Evolutionary conservation across 257 asterid genomes (phyloP), one percentile per base, ranked within the genome.

Genomic region (Jasminum sambac): DNA sequence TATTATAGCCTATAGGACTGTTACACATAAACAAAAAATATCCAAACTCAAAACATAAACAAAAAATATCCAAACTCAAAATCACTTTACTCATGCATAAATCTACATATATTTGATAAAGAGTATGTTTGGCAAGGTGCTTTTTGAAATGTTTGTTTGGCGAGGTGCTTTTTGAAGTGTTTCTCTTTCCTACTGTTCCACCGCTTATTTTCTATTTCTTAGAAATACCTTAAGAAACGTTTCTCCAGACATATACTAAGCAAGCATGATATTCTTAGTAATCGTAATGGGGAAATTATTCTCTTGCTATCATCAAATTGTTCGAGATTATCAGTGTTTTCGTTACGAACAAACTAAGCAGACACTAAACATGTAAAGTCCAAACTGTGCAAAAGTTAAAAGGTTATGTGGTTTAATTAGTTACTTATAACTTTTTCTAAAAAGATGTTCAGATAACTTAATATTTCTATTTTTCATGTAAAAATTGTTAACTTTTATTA

Each of bases 241-340:
- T 30, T 30, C 4, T 1, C 36, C 36, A 1, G 36, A 30, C 36
- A 30, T 30, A 30, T 30, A 50, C 9, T 50, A n/a, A 50, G 21
- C 7, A 46, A 46, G 58, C 12, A 16, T 48, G 59, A 17, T 24
- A 50, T 50, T 17, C 59, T 11, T 16, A 17, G n/a, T 17, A 19
- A 11, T 19, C 34, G 14, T 52, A 55, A 55, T 55, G 8, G 62
- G 14, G 36, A 55, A 50, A 25, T 24, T n/a, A 24, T 38, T 25
- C 52, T 55, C 59, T 21, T 44, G 41, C 46, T 64, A 38, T 34
- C 42, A 60, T 52, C 43, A 30, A 59, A 67, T 5, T 52, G 23
- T 11, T 19, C 37, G 11, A 68, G 58, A 41, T 40, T 55, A 25
- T 24, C 60, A 68, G 52, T 55, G 40, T 64, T 70, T 64, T 55